These are phyloP conservation scores for Pseudocercospora cruenta DNA, from an alignment of 2,329 filamentous ascomycete genomes.

Conservation along the genomic window DNA sequence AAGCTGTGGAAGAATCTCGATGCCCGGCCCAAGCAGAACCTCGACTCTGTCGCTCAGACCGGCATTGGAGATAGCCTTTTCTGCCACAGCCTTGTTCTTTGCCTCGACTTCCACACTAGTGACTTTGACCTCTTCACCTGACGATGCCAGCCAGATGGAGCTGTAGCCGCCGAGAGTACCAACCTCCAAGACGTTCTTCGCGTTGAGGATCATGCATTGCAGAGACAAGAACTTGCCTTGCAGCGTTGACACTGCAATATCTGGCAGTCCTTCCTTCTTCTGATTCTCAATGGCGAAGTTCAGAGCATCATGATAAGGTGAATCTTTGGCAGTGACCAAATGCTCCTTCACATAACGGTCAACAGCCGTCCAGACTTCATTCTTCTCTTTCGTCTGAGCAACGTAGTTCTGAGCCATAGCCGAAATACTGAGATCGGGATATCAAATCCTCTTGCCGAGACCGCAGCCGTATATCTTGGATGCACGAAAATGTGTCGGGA, in stretches of 20 bases:
- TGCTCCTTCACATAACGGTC: constrained; percentile 43
- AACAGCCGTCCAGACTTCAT: constrained; percentile 45
- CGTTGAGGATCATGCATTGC: constrained; percentile 37
- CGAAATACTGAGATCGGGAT: neutral
- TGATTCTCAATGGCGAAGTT: neutral
- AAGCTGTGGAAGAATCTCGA: constrained; percentile 29
- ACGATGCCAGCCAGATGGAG: constrained; percentile 26
- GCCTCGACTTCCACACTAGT: constrained; percentile 28
- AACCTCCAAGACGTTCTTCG: constrained; percentile 30
- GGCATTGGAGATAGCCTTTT: constrained; percentile 20
- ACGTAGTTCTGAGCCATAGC: neutral
- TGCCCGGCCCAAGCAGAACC: constrained; percentile 23
- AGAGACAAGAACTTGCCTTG: constrained; percentile 47
- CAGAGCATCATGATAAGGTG: neutral
- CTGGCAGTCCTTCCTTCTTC: constrained; percentile 39
- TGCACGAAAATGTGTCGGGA: constrained; percentile 1
- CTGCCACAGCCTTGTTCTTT: constrained; percentile 21
- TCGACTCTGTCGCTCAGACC: constrained; percentile 26
- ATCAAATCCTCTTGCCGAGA: constrained; percentile 26
- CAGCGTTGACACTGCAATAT: constrained; percentile 43
- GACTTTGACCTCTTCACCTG: constrained; percentile 20
- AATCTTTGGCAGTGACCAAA: constrained; percentile 32
- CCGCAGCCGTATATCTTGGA: neutral
- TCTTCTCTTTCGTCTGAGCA: constrained; percentile 16
- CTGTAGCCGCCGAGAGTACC: constrained; percentile 32